phyloP scores from a whole-genome alignment of 805 yeast genomes.

The Saccharomycopsis malanga region DNA sequence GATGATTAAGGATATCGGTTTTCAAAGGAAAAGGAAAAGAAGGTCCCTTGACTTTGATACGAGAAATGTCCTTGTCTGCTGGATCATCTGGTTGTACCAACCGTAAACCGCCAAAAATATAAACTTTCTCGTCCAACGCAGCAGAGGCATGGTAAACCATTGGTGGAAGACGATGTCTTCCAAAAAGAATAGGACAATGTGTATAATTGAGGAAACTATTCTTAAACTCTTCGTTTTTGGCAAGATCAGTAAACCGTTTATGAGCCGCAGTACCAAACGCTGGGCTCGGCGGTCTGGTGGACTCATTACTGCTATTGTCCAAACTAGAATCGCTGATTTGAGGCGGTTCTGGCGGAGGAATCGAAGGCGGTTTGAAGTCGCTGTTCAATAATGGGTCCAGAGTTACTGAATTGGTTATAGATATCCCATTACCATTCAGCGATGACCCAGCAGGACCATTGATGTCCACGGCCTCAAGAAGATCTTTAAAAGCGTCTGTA shows the following conservation, averaged over 20 bases:
- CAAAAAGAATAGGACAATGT: constrained; percentile 31
- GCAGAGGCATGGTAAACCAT: constrained; percentile 38
- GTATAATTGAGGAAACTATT: constrained; percentile 12
- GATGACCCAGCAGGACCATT: not conserved
- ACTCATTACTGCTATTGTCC: not conserved
- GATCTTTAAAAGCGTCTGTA: not conserved
- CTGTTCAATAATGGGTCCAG: not conserved
- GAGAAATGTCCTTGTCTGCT: not conserved
- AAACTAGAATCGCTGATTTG: not conserved
- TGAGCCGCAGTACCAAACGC: not conserved
- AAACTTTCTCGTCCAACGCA: constrained; percentile 34
- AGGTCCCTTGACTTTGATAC: constrained; percentile 17
- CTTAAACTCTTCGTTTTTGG: not conserved
- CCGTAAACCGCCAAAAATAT: constrained; percentile 42
- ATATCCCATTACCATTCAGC: too few relatives aligned
- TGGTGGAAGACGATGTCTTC: constrained; percentile 36
- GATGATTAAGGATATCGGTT: constrained; percentile 35
- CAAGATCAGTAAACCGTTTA: not conserved
- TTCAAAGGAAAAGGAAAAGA: constrained; percentile 43
- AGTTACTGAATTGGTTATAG: too few relatives aligned
- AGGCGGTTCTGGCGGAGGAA: not conserved
- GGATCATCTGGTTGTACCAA: not conserved
- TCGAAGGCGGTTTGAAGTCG: not conserved
- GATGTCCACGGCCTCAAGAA: not conserved
- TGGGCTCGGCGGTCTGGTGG: not conserved